Base-by-base conservation (phyloP, 495 filamentous ascomycete species). In the Choiromyces venosus region DNA sequence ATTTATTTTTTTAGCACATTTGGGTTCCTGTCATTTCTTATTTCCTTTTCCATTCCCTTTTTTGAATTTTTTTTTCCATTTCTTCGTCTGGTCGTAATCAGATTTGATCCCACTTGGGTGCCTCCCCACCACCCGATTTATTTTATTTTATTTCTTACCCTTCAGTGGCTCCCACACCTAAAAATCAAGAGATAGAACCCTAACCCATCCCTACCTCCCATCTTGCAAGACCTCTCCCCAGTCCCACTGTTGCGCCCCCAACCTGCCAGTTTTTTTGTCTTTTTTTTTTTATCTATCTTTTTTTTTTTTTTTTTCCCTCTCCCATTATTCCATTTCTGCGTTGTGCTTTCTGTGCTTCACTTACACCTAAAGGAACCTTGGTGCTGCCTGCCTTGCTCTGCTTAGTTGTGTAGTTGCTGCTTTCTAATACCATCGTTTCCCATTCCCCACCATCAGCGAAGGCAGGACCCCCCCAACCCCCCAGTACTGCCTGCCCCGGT, bases 181-280 rank as follows among this genome's bases (percentile, higher is more conserved):
- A 70, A 67, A 70, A 38, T 0, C 35, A 29, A 33, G 46, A n/a
- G 4, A 25, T 5, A 16, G n/a, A 77, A 77, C 75, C 75, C 75
- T 77, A 77, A 77, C 75, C 75, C 75, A 77, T 66, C 35, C 69
- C 74, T 29, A 77, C 75, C 69, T 74, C 71, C 73, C 75, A 77
- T 77, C 75, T 68, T 69, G 70, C 75, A 77, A 74, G 76, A 69
- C 72, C 74, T 73, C 75, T 70, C 75, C 69, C 75, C 75, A 77
- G 74, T 74, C 74, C 75, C 75, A 74, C 75, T 74, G 74, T 74
- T 74, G 69, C 75, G 74, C 69, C 35, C 68, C 67, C 69, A 73
- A 76, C 75, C 39, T 77, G 75, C 75, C 71, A 73, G 68, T 76
- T 72, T 74, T 72, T 72, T 64, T 65, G 39, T 72, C 72, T 46